Percentiles rank a stretch among this genome's conserved stretches.
Evolutionary conservation across 2,329 filamentous ascomycete species (phyloP).

Genomic region (Lachnellula hyalina): DNA sequence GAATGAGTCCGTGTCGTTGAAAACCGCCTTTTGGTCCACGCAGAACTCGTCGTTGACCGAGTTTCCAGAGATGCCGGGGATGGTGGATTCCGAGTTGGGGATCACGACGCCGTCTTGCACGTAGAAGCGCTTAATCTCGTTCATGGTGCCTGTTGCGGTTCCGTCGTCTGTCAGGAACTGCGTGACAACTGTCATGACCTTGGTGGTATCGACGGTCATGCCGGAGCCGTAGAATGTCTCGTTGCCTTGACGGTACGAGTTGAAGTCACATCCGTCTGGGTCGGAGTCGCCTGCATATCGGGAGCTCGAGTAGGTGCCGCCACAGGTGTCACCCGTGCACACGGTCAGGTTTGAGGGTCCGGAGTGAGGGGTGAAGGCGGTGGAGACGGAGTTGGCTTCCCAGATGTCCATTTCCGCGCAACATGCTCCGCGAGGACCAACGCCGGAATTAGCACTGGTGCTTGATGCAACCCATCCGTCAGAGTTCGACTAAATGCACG

Average conservation of each 20-base stretch:
- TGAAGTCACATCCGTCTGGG: slow-evolving; percentile 57
- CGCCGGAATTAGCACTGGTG: slow-evolving; percentile 47
- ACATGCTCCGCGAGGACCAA: slow-evolving; percentile 52
- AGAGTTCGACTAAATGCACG: slow-evolving; percentile 42
- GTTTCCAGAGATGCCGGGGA: slow-evolving; percentile 43
- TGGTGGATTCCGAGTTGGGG: slow-evolving; percentile 41
- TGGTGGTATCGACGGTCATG: slow-evolving; percentile 45
- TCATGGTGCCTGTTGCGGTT: slow-evolving; percentile 44
- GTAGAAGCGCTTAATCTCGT: slow-evolving; percentile 49
- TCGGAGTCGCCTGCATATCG: slow-evolving; percentile 53
- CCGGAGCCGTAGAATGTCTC: slow-evolving; percentile 50
- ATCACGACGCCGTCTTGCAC: slow-evolving; percentile 49
- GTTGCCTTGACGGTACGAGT: slow-evolving; percentile 53
- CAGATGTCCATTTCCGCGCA: slow-evolving; percentile 64
- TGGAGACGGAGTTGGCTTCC: slow-evolving; percentile 56
- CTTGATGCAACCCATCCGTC: slow-evolving; percentile 43
- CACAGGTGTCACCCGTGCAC: slow-evolving; percentile 39
- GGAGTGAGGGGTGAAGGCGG: slow-evolving; percentile 52
- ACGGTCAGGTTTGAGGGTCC: slow-evolving; percentile 39
- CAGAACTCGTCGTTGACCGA: slow-evolving; percentile 52
- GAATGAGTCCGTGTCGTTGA: slow-evolving; percentile 49
- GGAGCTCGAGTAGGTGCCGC: slow-evolving; percentile 33
- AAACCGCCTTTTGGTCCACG: slow-evolving; percentile 45
- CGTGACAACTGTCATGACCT: slow-evolving; percentile 51
- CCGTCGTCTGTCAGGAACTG: slow-evolving; percentile 49